Conservation (phyloP, 192 early-diverging fungal genomes). For the Mortierella antarctica region DNA sequence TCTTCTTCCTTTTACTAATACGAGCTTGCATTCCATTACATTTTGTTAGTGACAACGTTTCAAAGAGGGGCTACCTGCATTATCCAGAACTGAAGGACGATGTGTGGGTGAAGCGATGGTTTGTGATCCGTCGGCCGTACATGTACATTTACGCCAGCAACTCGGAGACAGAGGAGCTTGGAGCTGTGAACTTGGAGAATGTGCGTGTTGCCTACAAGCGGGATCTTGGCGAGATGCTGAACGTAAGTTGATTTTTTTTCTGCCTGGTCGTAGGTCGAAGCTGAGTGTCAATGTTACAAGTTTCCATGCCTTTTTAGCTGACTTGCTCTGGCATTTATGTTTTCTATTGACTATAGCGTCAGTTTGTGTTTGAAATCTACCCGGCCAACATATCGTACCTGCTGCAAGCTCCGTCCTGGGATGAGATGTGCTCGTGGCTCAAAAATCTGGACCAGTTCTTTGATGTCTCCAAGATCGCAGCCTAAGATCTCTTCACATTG, state of each 20-base stretch:
- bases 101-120: slow-evolving; percentile 81
- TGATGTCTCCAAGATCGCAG: slow-evolving; percentile 24
- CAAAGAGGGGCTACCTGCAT: slow-evolving; percentile 63
- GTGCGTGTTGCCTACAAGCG: slow-evolving; percentile 69
- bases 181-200: slow-evolving; percentile 81
- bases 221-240: slow-evolving; percentile 66
- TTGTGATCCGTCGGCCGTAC: slow-evolving; percentile 84
- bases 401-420: slow-evolving; percentile 69
- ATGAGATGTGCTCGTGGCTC: slow-evolving; percentile 76
- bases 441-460: slow-evolving; percentile 48
- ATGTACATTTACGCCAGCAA: slow-evolving; percentile 79
- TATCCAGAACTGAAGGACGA: slow-evolving; percentile 69
- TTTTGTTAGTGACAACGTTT: slow-evolving; percentile 56
- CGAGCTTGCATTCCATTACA: slow-evolving; percentile 8
- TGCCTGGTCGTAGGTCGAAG: background rate
- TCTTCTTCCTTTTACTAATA: background rate
- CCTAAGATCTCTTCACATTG: background rate
- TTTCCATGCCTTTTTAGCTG: background rate
- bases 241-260: slow-evolving; percentile 53
- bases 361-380: slow-evolving; percentile 78
- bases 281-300: background rate
- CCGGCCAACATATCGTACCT: slow-evolving; percentile 71
- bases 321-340: background rate
- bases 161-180: slow-evolving; percentile 72
- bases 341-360: slow-evolving; percentile 54